Base-by-base conservation (phyloP, 2,329 filamentous ascomycete genomes). In the Arthrinium phaeospermum region DNA sequence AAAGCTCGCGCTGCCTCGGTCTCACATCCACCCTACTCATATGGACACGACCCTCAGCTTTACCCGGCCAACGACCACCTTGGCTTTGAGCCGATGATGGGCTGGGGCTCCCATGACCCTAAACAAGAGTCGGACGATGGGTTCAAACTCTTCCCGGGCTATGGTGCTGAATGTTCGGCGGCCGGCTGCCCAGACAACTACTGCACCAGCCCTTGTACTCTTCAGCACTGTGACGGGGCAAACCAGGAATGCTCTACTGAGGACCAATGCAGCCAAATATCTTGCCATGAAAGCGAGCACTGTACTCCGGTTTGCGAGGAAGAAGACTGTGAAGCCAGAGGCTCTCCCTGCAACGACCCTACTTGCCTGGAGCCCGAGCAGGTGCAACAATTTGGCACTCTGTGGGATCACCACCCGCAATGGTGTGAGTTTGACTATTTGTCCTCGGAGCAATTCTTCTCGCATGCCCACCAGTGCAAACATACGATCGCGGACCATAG, bases 401-500 rank as follows among this genome's bases (percentile, higher is more conserved):
- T 75, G 27, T 77, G 75, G 75, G 24, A 73, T 45, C 24, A 19
- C 44, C 44, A 46, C 13, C 41, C 19, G 67, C 67, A 57, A 45
- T 75, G n/a, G 53, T 71, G 37, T 73, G 69, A 68, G n/a, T 77
- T 76, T 74, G 53, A 72, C 34, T 46, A 67, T 72, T 16, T 69
- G 72, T 51, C 24, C 27, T 13, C 41, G 19, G 44, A 46, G 0
- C 41, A 46, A 47, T 30, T 68, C 71, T 74, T 71, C 71, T 70
- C 57, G 61, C 76, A 78, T 34, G 69, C 67, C 30, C 77, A 74
- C 44, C 74, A 74, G 16, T 79, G 77, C 67, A 79, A 78, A 68
- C 78, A 79, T 71, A 79, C 78, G 12, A 74, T 78, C 51, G 76
- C 78, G 8, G 80, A 81, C 49, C 80, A 81, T 47, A 75, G 78